Base-by-base conservation (phyloP, 2,329 filamentous ascomycete genomes). In the Fusarium sp. region DNA sequence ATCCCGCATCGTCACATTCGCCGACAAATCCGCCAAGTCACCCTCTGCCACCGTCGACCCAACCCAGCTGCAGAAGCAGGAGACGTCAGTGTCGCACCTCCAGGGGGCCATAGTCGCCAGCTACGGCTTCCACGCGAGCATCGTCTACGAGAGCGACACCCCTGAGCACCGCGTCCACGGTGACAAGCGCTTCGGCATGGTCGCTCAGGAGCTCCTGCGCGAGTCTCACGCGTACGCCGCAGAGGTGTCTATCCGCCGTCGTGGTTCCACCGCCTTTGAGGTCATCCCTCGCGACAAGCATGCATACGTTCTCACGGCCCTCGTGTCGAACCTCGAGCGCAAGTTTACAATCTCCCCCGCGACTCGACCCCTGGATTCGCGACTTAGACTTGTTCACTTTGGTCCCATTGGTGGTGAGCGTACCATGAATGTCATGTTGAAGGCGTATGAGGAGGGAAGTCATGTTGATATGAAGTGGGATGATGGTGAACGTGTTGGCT, bases 101-200 rank as follows among this genome's bases (percentile, higher is more conserved):
- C 86, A 91, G 73, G 94, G 93, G 25, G 91, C 91, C 23, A 93
- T 97, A 20, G 94, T 98, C 2, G 90, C 90, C 46, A 96, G 91
- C 78, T 97, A 96, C 86, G 95, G 92, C 18, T 89, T 98, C 75
- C 95, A 98, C 76, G 92, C 94, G 29, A 89, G 90, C 42, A 85
- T 98, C 4, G 93, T 98, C 20, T 93, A 92, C 73, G 93, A 97
- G 81, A 96, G 92, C 78, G 95, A 98, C 78, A 96, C 94, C 0
- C 83, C 87, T 0, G 90, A 89, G 69, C 95, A 95, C 79, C 90
- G 95, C 67, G 87, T 88, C 70, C 90, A 91, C 74, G 95, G 95
- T 11, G 84, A 85, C 31, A 87, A 91, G 76, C 86, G 95, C 18
- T 98, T 98, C 80, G 86, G 89, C 61, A 93, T 97, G 87, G 93